These are phyloP conservation scores for Echium plantagineum DNA, from an alignment of 257 asterid species.

Conservation along the genomic window DNA sequence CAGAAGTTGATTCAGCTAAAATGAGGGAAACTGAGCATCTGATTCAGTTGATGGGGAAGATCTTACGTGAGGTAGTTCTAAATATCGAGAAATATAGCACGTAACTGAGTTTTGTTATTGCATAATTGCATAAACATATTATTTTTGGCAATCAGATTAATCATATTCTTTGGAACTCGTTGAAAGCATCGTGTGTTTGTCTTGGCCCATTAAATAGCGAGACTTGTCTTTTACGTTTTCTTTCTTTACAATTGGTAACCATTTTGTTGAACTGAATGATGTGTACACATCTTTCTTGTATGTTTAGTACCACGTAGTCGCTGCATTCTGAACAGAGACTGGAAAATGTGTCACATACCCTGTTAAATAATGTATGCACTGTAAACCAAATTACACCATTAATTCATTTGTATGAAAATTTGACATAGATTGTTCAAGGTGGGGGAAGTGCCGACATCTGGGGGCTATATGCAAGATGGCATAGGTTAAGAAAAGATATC, in stretches of 20 bases:
- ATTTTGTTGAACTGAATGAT: no score
- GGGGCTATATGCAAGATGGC: slow-evolving; percentile 90
- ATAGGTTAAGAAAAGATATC: slow-evolving; percentile 74
- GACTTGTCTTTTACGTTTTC: no score
- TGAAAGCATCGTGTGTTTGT: neutral
- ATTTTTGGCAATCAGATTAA: neutral
- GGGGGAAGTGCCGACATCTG: slow-evolving; percentile 56
- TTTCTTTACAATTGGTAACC: no score
- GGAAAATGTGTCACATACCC: no score
- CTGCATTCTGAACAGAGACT: no score
- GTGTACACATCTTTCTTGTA: no score
- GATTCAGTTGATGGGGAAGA: slow-evolving; percentile 51
- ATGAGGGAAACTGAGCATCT: slow-evolving; percentile 46
- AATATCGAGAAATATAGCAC: neutral
- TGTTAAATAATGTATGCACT: neutral
- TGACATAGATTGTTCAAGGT: slow-evolving; percentile 42
- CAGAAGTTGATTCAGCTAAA: slow-evolving; percentile 24
- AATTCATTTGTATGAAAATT: neutral
- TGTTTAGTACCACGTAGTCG: no score
- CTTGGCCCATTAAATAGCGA: neutral
- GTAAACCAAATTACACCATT: neutral
- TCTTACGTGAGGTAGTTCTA: slow-evolving; percentile 26
- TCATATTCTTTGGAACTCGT: no score
- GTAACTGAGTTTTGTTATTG: neutral
- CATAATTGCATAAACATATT: neutral